Base-by-base conservation (phyloP, 164 flowering plant genomes). In the Berberis vulgaris region DNA sequence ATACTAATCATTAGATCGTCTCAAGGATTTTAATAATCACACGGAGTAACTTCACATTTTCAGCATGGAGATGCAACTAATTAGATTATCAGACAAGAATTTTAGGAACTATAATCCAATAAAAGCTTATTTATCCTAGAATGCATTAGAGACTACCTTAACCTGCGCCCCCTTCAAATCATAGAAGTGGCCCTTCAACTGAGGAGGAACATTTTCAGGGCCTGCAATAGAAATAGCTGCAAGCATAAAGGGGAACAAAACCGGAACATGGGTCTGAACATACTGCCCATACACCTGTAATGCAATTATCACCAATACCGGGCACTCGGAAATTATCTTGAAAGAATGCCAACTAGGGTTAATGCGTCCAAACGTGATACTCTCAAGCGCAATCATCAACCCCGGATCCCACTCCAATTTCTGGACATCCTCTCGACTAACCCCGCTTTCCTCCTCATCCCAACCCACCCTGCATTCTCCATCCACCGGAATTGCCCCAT, bases 141-240 rank as follows among this genome's bases (percentile, higher is more conserved):
- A 59, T 43, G 52, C 64, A 39, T 26, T 26, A 26, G 26, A 26
- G 26, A 26, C 26, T 59, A 91, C 99, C 97, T 95, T 95, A 67
- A 91, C 97, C 72, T 95, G 99, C n/a, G 99, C 96, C 44, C 96
- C 97, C 76, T 95, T 95, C 63, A 95, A 76, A 74, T 95, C 97
- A 72, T 81, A 76, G 63, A 86, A 89, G 49, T 85, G 94, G 61
- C 73, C 77, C 84, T 86, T 95, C 69, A 84, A 71, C 60, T 88
- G 85, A 8, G 90, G 82, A 66, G 86, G 84, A 68, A 91, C 87
- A 73, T 82, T 89, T 39, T 89, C 97, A 12, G 97, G 99, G 8
- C 99, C 97, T 2, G 94, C 88, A 57, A 95, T 85, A 50, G 99
- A 91, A 59, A 91, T 95, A 43, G 99, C 99, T 41, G 86, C 74